These are phyloP conservation scores for Annulohypoxylon stygium DNA, from an alignment of 495 filamentous ascomycete species.

Conservation along the genomic window DNA sequence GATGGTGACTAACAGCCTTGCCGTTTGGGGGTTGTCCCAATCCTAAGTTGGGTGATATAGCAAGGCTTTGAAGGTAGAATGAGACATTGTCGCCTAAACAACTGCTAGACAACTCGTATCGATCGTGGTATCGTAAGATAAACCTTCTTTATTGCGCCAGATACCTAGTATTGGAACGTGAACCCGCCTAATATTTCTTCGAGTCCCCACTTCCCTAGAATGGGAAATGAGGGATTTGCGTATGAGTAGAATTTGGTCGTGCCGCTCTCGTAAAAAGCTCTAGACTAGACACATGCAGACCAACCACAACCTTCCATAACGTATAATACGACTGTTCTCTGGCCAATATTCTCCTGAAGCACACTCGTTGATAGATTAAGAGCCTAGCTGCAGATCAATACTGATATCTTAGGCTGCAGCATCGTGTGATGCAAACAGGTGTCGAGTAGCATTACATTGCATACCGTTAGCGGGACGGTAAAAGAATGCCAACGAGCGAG, in stretches of 20 bases:
- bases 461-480: constrained; percentile 14
- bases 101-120: not conserved
- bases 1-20: not conserved
- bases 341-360: not conserved
- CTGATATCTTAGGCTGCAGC: constrained; percentile 7
- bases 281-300: not conserved
- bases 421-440: constrained; percentile 8
- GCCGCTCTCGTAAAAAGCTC: not conserved
- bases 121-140: not conserved
- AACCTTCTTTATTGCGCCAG: not conserved
- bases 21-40: not conserved
- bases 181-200: not conserved
- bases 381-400: constrained; percentile 21
- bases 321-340: constrained; percentile 3
- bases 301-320: not conserved
- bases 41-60: not conserved
- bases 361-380: not conserved
- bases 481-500: constrained; percentile 1
- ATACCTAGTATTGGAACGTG: not conserved
- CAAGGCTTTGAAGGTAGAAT: not conserved
- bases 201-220: not conserved
- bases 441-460: constrained; percentile 27
- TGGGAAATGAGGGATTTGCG: constrained; percentile 9
- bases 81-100: not conserved
- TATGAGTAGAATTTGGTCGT: not conserved